Percentiles rank a stretch among this genome's conserved stretches.
Evolutionary conservation across 257 asterid genomes (phyloP).

Genomic region (Scutellaria minor): DNA sequence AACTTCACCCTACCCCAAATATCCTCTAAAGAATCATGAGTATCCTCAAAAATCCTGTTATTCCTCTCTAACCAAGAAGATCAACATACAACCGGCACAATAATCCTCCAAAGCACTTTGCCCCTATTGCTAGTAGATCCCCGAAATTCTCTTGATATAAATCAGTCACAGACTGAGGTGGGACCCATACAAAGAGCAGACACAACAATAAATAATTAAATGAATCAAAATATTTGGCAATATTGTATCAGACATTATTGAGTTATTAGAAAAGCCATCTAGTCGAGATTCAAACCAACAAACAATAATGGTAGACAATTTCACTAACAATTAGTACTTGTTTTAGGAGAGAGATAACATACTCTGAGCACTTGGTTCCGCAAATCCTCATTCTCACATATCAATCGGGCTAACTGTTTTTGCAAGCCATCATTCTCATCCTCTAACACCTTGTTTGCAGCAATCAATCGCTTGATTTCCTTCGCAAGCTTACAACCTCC

Average conservation of each 20-base stretch:
- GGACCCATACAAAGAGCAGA: too few relatives aligned
- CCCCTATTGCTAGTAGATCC: too few relatives aligned
- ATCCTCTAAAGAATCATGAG: too few relatives aligned
- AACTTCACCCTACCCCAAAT: too few relatives aligned
- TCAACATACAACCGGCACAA: too few relatives aligned
- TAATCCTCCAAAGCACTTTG: too few relatives aligned
- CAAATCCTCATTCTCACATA: slow-evolving; percentile 39
- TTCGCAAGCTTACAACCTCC: slow-evolving; percentile 29
- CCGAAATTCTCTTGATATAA: too few relatives aligned
- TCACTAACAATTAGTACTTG: neutral
- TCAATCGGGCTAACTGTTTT: slow-evolving; percentile 26
- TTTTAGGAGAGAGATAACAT: slow-evolving; percentile 31
- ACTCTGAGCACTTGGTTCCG: slow-evolving; percentile 42
- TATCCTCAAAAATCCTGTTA: too few relatives aligned
- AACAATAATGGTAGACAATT: neutral
- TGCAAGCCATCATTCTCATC: slow-evolving; percentile 44
- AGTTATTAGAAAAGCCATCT: slow-evolving; percentile 12
- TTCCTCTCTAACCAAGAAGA: too few relatives aligned
- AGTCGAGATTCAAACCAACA: slow-evolving; percentile 25
- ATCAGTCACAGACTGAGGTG: too few relatives aligned
- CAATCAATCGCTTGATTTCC: slow-evolving; percentile 41
- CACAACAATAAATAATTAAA: slow-evolving; percentile 1
- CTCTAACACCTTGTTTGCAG: slow-evolving; percentile 36
- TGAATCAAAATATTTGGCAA: neutral
- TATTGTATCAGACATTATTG: neutral